Conservation (phyloP, 768 basidiomycete species). For the Leccinum incarnatum region DNA sequence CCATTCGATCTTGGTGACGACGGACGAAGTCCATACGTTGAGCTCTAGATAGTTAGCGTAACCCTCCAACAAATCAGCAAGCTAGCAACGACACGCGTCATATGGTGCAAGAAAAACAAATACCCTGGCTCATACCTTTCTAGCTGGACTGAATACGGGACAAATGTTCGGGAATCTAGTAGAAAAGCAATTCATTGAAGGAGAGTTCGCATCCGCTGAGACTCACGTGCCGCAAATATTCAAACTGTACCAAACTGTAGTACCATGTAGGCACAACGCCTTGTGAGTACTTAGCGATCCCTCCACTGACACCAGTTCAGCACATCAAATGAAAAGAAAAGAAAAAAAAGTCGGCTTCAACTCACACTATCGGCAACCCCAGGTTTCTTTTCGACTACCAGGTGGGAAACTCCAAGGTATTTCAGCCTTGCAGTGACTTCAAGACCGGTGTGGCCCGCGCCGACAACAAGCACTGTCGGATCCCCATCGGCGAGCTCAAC, state of each 20-base stretch:
- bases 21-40: conserved; percentile 59
- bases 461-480: conserved; percentile 60
- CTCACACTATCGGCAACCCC: conserved; percentile 47
- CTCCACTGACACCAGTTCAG: conserved; percentile 40
- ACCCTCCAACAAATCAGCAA: conserved; percentile 66
- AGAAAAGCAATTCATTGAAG: conserved; percentile 15
- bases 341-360: background rate
- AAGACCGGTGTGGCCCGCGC: conserved; percentile 68
- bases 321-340: background rate
- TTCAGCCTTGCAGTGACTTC: conserved; percentile 65
- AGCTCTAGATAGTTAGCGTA: conserved; percentile 61
- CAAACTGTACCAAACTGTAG: conserved; percentile 49
- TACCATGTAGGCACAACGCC: conserved; percentile 54
- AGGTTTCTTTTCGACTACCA: conserved; percentile 56
- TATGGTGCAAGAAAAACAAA: background rate
- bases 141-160: conserved; percentile 51
- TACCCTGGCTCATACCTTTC: conserved; percentile 36
- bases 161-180: conserved; percentile 29
- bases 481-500: conserved; percentile 45
- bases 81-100: conserved; percentile 29
- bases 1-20: conserved; percentile 38
- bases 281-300: conserved; percentile 45
- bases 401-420: conserved; percentile 49
- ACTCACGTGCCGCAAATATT: conserved; percentile 45
- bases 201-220: background rate